Percentiles rank a stretch among this genome's conserved stretches.
These are phyloP conservation scores for Nicotiana noctiflora DNA, from an alignment of 257 asterid species.

Conservation along the genomic window DNA sequence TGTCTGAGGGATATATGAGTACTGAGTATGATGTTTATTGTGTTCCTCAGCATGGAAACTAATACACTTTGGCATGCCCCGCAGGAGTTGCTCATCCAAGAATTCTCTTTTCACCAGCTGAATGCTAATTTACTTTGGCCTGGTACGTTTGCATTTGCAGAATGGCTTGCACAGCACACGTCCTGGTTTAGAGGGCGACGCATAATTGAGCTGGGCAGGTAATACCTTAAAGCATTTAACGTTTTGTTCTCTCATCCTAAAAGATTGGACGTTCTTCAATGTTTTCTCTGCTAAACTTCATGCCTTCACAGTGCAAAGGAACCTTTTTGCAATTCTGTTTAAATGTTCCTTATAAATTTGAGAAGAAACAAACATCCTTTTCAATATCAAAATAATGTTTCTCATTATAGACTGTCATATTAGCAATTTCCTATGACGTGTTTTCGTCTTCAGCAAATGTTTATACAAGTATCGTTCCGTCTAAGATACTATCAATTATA, in stretches of 20 bases:
- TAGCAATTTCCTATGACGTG: background rate
- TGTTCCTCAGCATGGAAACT: background rate
- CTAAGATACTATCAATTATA: background rate
- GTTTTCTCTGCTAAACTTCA: background rate
- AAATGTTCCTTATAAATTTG: background rate
- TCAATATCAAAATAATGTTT: background rate
- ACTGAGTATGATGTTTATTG: background rate
- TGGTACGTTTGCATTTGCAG: constrained; percentile 86
- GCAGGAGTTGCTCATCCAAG: constrained; percentile 78
- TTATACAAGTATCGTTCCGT: background rate
- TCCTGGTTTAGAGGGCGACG: constrained; percentile 56
- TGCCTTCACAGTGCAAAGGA: background rate
- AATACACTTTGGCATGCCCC: constrained; percentile 10
- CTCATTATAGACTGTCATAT: background rate
- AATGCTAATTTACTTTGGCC: constrained; percentile 98
- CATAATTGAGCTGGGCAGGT: constrained; percentile 86
- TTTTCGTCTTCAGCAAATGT: background rate
- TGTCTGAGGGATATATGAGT: background rate
- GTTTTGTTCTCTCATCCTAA: background rate
- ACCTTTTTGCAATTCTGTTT: background rate
- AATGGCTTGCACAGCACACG: constrained; percentile 66
- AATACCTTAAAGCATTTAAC: background rate
- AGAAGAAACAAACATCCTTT: background rate
- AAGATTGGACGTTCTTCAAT: background rate
- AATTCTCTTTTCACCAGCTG: constrained; percentile 80